Base-by-base conservation (phyloP, 345 rosid species). In the Camelina laxa region DNA sequence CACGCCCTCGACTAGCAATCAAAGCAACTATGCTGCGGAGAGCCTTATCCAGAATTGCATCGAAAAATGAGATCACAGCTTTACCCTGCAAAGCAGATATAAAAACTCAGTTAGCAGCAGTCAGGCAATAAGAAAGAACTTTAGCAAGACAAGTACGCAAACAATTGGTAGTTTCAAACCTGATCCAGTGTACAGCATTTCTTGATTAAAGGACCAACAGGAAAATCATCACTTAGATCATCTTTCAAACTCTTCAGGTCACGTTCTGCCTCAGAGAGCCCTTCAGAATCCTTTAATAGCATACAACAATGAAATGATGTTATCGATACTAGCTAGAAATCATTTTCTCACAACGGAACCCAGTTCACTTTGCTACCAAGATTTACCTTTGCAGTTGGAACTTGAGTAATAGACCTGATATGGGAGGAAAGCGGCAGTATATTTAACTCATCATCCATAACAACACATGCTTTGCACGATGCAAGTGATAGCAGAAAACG, bases 1-100 rank as follows among this genome's bases (percentile, higher is more conserved):
- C 97, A 82, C 97, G 98, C 49, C 99, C 99, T 72, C 99, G 92
- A 77, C 97, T 87, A 74, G 98, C 98, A 75, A 95, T 92, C 81
- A 92, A 83, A 67, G 99, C 97, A 81, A 90, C 87, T 61, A 94
- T 92, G 76, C 91, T 88, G 61, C 85, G 87, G 33, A 89, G 88
- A 14, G 87, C 84, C 87, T 88, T 92, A 80, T 95, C 99, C 84
- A 95, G 75, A 77, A 92, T 85, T 59, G 94, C 89, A 82, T 95
- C 99, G 48, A 92, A 93, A 78, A 95, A 92, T 47, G 90, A 85
- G 58, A 89, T 75, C 49, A 92, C 94, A 60, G 99, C 94, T 84
- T 83, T 90, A 61, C 99, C 99, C 98, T 92, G 65, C 57, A 67
- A 77, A 36, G 67, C 60, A 16, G 47, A 73, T 54, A 9, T 57